phyloP scores from a whole-genome alignment of 139 green algal genomes.

The Yamagishiella unicocca region DNA sequence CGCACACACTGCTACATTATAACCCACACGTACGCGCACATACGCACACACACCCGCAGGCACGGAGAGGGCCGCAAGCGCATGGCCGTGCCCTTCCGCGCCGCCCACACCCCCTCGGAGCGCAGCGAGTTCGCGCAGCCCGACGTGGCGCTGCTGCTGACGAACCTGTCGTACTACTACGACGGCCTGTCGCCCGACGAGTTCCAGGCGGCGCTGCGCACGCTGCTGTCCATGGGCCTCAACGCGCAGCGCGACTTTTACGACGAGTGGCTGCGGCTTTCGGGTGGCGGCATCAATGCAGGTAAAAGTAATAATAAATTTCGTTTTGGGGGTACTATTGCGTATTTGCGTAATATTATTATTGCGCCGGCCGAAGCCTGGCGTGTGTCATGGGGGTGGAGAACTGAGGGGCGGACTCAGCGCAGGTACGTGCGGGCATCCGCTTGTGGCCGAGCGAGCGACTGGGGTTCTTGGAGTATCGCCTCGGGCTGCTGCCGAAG shows the following conservation, averaged over 20 bases:
- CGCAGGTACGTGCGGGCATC: no score
- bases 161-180: slow-evolving; percentile 63
- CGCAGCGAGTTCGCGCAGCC: slow-evolving; percentile 71
- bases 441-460: no score
- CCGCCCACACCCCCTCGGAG: slow-evolving; percentile 59
- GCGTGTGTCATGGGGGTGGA: no score
- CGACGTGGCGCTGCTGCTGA: slow-evolving; percentile 68
- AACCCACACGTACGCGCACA: neutral
- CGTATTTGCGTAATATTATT: no score
- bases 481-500: no score
- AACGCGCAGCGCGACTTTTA: slow-evolving; percentile 59
- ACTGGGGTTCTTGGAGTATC: no score
- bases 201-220: slow-evolving; percentile 42
- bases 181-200: slow-evolving; percentile 55
- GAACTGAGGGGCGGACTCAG: no score
- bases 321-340: no score
- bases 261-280: slow-evolving; percentile 55
- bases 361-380: no score
- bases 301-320: neutral
- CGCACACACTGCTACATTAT: neutral
- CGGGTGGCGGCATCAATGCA: neutral
- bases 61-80: slow-evolving; percentile 45
- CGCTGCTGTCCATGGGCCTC: slow-evolving; percentile 37
- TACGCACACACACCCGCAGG: slow-evolving; percentile 28
- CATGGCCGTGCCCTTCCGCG: slow-evolving; percentile 67